phyloP scores from a whole-genome alignment of 228 moss, liverwort and hornwort genomes.

The Sphagnum fallax region DNA sequence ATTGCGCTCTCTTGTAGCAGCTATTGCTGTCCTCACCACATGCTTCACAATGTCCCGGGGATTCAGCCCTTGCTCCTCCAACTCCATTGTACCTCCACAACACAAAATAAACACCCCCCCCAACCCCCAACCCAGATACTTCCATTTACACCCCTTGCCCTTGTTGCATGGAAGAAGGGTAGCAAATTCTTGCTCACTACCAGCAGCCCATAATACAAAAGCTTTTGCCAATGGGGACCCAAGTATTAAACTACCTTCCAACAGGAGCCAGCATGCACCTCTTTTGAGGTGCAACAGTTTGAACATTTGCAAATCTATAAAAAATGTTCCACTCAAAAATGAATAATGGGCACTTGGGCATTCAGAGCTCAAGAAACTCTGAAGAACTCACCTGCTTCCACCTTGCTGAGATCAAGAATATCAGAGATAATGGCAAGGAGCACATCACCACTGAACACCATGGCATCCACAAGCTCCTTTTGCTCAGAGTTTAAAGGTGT shows the following conservation, averaged over 20 bases:
- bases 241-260: too few species aligned
- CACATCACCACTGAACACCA: constrained; percentile 59
- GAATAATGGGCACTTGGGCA: too few species aligned
- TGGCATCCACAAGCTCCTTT: constrained; percentile 51
- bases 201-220: background rate
- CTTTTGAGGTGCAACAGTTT: too few species aligned
- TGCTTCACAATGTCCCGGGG: constrained; percentile 51
- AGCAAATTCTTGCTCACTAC: too few species aligned
- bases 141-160: too few species aligned
- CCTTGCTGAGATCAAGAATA: constrained; percentile 50
- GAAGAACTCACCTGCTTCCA: constrained; percentile 37
- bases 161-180: too few species aligned
- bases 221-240: too few species aligned
- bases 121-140: too few species aligned
- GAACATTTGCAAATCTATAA: too few species aligned
- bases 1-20: constrained; percentile 46
- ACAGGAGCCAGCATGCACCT: too few species aligned
- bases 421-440: constrained; percentile 60
- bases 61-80: constrained; percentile 51
- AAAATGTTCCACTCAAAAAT: too few species aligned
- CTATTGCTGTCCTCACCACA: constrained; percentile 52
- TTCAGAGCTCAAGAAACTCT: too few species aligned
- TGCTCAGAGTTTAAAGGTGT: constrained; percentile 42
- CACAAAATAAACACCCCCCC: background rate
- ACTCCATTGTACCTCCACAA: constrained; percentile 37